phyloP scores from a whole-genome alignment of 192 early-diverging fungal species.

The Coemansia sp. region DNA sequence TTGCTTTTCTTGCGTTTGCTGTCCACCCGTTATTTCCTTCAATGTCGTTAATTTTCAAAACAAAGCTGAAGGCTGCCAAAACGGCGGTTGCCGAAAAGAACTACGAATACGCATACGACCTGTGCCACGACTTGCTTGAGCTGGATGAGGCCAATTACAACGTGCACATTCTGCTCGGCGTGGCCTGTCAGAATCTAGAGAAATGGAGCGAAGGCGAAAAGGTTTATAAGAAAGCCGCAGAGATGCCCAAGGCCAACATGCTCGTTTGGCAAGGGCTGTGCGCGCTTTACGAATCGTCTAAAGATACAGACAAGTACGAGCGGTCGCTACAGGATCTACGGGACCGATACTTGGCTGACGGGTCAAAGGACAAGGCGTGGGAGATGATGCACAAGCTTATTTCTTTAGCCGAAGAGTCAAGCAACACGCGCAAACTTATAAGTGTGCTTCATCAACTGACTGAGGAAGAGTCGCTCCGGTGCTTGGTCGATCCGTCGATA shows the following conservation, averaged over 20 bases:
- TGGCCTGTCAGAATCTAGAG: conserved; percentile 65
- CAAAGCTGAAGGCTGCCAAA: conserved; percentile 54
- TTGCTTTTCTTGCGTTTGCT: background rate
- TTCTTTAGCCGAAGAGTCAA: conserved; percentile 52
- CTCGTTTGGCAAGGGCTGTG: conserved; percentile 73
- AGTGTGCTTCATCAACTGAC: conserved; percentile 21
- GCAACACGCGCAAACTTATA: conserved; percentile 45
- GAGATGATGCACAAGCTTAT: conserved; percentile 61
- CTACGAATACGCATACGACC: conserved; percentile 53
- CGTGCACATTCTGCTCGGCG: conserved; percentile 65
- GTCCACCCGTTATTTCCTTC: background rate
- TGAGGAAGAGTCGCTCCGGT: conserved; percentile 9
- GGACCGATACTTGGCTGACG: conserved; percentile 52
- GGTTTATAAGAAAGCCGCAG: conserved; percentile 63
- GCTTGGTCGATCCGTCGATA: conserved; percentile 9
- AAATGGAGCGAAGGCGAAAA: conserved; percentile 61
- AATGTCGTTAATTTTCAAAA: conserved; percentile 58
- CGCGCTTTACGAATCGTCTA: conserved; percentile 63
- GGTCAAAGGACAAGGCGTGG: conserved; percentile 36
- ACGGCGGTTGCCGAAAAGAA: conserved; percentile 42
- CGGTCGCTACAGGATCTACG: conserved; percentile 29
- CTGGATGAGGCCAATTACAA: conserved; percentile 50
- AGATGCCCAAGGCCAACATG: conserved; percentile 56
- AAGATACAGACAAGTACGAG: conserved; percentile 23
- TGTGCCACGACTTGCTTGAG: conserved; percentile 55